Evolutionary conservation across 257 asterid genomes (phyloP).

Genomic region (Forsythia suspensa): DNA sequence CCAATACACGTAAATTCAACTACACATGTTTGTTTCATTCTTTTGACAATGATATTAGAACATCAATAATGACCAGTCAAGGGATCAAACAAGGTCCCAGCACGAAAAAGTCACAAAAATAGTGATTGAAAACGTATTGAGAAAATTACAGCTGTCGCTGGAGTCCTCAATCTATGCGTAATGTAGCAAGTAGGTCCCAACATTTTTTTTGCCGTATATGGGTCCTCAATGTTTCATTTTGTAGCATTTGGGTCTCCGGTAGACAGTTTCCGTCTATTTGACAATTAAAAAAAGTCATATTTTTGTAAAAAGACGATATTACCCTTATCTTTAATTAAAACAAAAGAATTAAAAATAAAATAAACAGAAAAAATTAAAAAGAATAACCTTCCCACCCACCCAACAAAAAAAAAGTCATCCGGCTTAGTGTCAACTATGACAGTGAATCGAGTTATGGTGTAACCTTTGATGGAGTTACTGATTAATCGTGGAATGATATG

Average conservation of each 20-base stretch:
- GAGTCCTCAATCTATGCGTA: background rate
- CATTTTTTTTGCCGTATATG: background rate
- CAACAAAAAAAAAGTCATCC: background rate
- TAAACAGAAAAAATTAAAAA: background rate
- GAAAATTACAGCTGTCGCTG: background rate
- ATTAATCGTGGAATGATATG: background rate
- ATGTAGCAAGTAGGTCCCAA: background rate
- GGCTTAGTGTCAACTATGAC: background rate
- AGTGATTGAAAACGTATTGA: background rate
- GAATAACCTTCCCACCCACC: background rate
- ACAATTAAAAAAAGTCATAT: background rate
- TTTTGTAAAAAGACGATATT: background rate
- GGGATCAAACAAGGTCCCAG: background rate
- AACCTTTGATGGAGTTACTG: background rate
- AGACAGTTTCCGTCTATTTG: background rate
- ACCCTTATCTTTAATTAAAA: background rate
- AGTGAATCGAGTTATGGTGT: background rate
- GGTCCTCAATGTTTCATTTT: background rate
- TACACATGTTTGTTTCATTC: too few species aligned
- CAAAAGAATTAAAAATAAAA: background rate
- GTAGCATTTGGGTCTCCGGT: background rate
- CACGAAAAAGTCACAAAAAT: background rate
- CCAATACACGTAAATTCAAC: too few species aligned
- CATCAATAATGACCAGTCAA: background rate
- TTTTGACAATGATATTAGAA: background rate